Conservation (phyloP, 169 alveolate species). For the Plasmodium adleri region DNA sequence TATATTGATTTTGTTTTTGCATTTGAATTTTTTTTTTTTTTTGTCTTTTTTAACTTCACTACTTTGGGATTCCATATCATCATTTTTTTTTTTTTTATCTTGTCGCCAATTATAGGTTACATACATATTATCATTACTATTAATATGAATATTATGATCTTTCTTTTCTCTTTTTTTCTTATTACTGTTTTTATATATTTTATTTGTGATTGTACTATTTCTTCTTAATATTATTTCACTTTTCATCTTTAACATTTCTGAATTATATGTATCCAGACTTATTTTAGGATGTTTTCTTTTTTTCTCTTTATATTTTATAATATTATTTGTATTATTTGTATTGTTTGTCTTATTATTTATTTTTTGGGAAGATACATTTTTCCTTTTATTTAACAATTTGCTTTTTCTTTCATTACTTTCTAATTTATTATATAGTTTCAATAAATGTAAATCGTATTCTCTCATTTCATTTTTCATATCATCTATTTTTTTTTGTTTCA, state of each 20-base stretch:
- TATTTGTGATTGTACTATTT: constrained; percentile 13
- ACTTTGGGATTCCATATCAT: no score
- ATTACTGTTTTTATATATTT: constrained; percentile 2
- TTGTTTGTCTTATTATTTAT: not conserved
- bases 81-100: no score
- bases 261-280: constrained; percentile 7
- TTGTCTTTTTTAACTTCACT: not conserved
- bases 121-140: no score
- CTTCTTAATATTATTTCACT: constrained; percentile 26
- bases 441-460: constrained; percentile 45
- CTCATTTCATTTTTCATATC: constrained; percentile 42
- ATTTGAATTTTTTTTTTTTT: not conserved
- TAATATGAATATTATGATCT: no score
- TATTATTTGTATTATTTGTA: not conserved
- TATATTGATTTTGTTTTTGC: not conserved
- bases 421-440: constrained; percentile 52
- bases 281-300: constrained; percentile 8
- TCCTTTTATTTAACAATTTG: not conserved
- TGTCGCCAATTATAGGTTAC: no score
- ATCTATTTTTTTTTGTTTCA: constrained; percentile 26
- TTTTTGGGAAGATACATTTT: not conserved
- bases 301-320: not conserved
- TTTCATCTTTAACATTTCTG: constrained; percentile 44
- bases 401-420: constrained; percentile 41
- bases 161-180: constrained; percentile 4